phyloP scores from a whole-genome alignment of 2,329 filamentous ascomycete species.

The Lachnellula arida region DNA sequence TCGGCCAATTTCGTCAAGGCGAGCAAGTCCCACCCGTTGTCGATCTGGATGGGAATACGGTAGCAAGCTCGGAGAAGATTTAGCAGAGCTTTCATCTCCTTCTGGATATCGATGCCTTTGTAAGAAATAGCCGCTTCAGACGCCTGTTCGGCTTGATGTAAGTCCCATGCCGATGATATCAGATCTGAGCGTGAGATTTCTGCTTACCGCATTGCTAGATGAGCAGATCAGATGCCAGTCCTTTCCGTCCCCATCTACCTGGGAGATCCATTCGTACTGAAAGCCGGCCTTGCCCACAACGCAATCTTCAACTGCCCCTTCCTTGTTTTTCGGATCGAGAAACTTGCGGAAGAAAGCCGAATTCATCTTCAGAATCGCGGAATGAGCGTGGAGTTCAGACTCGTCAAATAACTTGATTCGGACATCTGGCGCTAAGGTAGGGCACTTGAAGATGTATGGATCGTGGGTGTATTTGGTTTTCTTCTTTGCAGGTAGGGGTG shows the following conservation, averaged over 20 bases:
- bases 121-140: background rate
- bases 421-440: background rate
- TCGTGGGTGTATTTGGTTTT: background rate
- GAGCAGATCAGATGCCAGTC: background rate
- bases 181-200: no score
- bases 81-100: background rate
- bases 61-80: background rate
- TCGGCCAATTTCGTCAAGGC: background rate
- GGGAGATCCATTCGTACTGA: background rate
- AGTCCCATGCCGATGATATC: no score
- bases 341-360: slow-evolving; percentile 1
- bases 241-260: background rate
- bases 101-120: background rate
- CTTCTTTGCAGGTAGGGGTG: background rate
- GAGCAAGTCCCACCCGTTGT: background rate
- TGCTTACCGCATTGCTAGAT: background rate
- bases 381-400: background rate
- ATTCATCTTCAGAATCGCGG: background rate
- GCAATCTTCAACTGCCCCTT: no score
- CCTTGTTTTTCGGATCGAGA: slow-evolving; percentile 3
- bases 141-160: no score
- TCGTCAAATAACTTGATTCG: background rate
- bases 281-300: background rate
- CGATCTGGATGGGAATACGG: background rate
- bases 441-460: background rate